phyloP scores from a whole-genome alignment of 2,329 filamentous ascomycete genomes.

The Dactylellina parvicollis region DNA sequence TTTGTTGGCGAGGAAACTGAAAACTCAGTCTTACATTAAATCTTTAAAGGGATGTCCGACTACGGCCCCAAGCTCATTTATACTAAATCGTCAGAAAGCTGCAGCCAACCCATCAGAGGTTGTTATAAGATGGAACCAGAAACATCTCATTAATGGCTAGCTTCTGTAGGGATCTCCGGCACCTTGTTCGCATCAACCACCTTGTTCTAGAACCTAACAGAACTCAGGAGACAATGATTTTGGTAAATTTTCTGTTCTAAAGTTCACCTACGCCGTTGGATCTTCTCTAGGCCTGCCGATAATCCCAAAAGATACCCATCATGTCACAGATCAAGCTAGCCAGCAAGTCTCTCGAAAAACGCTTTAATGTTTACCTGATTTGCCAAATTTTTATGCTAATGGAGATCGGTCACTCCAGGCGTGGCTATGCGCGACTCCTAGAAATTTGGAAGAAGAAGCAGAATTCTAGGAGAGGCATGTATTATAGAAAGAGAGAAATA shows the following conservation, averaged over 20 bases:
- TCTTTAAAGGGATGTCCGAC: slow-evolving; percentile 15
- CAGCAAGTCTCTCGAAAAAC: slow-evolving; percentile 21
- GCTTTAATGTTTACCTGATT: slow-evolving; percentile 5
- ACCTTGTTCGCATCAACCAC: slow-evolving; percentile 10
- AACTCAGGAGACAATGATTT: too few relatives aligned
- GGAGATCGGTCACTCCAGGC: slow-evolving; percentile 14
- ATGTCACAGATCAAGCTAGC: not conserved
- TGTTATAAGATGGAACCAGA: slow-evolving; percentile 1
- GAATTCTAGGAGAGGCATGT: too few relatives aligned
- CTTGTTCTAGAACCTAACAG: slow-evolving; percentile 4
- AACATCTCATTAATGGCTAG: too few relatives aligned
- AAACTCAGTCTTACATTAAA: slow-evolving; percentile 9
- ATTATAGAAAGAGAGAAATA: too few relatives aligned
- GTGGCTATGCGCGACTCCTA: too few relatives aligned
- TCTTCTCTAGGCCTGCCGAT: not conserved
- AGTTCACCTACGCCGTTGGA: slow-evolving; percentile 11
- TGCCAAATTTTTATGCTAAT: slow-evolving; percentile 10
- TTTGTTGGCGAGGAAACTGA: slow-evolving; percentile 27
- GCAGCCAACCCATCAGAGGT: not conserved
- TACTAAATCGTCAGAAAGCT: slow-evolving; percentile 13
- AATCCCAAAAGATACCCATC: too few relatives aligned
- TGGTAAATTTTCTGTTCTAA: too few relatives aligned
- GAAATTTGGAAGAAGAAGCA: too few relatives aligned
- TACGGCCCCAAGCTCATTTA: slow-evolving; percentile 18
- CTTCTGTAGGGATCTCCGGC: too few relatives aligned